Evolutionary conservation across 345 rosid species (phyloP).

Genomic region (Firmiana major): DNA sequence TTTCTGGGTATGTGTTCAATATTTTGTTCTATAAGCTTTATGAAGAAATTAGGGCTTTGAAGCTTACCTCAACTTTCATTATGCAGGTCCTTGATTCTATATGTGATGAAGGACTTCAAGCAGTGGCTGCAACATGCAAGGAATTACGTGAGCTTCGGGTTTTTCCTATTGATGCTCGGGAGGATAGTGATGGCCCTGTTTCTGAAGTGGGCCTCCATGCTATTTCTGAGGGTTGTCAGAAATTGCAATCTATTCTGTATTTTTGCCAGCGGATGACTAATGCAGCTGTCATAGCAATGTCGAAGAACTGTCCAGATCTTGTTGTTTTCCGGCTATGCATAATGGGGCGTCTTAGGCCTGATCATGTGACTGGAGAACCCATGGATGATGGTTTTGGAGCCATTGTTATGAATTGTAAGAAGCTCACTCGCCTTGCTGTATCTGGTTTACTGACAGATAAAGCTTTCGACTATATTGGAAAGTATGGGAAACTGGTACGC

Average conservation of each 20-base stretch:
- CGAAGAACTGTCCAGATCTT: constrained; percentile 75
- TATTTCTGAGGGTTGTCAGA: constrained; percentile 75
- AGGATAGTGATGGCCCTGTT: constrained; percentile 64
- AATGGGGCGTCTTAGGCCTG: constrained; percentile 76
- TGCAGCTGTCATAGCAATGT: constrained; percentile 80
- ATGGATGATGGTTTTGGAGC: constrained; percentile 97
- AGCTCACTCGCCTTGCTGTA: constrained; percentile 70
- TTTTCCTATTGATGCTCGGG: constrained; percentile 68
- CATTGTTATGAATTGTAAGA: constrained; percentile 84
- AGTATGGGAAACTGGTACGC: constrained; percentile 61
- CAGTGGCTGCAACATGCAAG: constrained; percentile 71
- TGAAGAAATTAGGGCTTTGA: constrained; percentile 8
- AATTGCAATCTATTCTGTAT: constrained; percentile 70
- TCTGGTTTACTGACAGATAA: constrained; percentile 80
- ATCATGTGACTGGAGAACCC: constrained; percentile 61
- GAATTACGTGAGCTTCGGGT: constrained; percentile 83
- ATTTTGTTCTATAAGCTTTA: constrained; percentile 1
- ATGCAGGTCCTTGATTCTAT: constrained; percentile 85
- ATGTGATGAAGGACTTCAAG: constrained; percentile 82
- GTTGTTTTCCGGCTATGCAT: constrained; percentile 81
- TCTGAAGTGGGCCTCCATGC: constrained; percentile 80
- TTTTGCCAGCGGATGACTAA: constrained; percentile 89
- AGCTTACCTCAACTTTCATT: constrained; percentile 19
- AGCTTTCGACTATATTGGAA: constrained; percentile 72
- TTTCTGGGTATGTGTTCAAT: constrained; percentile 64